phyloP scores from a whole-genome alignment of 2,329 filamentous ascomycete species.

The Fusarium sp. region DNA sequence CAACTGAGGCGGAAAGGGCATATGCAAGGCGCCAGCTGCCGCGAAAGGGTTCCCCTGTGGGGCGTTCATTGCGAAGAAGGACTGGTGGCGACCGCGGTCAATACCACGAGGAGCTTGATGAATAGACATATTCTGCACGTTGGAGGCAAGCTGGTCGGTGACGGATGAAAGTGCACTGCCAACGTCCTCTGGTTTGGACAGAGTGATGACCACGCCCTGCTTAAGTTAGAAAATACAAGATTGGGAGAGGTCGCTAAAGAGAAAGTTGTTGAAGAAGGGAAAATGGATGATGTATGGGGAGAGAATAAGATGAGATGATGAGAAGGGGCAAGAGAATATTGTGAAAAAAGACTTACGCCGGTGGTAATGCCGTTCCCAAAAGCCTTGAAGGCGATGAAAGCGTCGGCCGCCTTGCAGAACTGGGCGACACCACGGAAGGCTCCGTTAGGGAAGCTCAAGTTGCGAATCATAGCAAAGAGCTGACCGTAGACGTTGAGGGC shows the following conservation, averaged over 20 bases:
- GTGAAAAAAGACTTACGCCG: constrained; percentile 38
- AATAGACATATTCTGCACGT: constrained; percentile 35
- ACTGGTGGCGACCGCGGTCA: background rate
- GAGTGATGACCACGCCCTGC: background rate
- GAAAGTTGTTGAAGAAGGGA: too few species aligned
- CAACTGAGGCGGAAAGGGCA: background rate
- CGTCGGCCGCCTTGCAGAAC: constrained; percentile 60
- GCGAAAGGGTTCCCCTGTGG: constrained; percentile 9
- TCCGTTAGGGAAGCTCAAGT: constrained; percentile 53
- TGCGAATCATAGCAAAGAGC: constrained; percentile 61
- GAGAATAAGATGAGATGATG: constrained; percentile 26
- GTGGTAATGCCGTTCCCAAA: constrained; percentile 40
- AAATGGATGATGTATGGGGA: background rate
- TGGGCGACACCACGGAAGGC: constrained; percentile 61
- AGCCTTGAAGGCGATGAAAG: constrained; percentile 52
- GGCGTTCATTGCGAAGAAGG: constrained; percentile 43
- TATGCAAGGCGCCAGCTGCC: constrained; percentile 23
- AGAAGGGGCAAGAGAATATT: background rate
- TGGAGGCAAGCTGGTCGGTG: constrained; percentile 8
- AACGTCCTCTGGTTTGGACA: background rate
- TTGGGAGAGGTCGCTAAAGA: too few species aligned
- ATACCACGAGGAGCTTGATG: background rate
- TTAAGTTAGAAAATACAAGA: constrained; percentile 16
- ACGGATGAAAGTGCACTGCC: background rate
- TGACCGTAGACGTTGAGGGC: constrained; percentile 60